Evolutionary conservation across 1,139 yeast genomes (phyloP).

Genomic region (Suhomyces bokatorum): DNA sequence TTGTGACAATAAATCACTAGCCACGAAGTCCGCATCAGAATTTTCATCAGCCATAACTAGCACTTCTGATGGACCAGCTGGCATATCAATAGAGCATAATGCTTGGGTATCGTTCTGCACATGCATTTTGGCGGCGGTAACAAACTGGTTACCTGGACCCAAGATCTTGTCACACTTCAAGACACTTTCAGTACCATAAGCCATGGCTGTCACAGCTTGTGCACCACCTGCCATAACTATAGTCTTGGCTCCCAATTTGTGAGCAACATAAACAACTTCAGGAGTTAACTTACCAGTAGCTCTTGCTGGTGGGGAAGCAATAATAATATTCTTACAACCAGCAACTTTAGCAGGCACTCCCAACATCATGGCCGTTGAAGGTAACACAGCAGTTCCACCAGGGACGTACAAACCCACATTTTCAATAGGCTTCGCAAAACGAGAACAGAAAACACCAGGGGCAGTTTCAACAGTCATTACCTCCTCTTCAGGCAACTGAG

Average conservation of each 20-base stretch:
- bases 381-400: slow-evolving; percentile 98
- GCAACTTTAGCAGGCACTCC: slow-evolving; percentile 99
- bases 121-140: slow-evolving; percentile 98
- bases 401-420: slow-evolving; percentile 95
- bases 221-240: slow-evolving; percentile 98
- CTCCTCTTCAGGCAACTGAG: slow-evolving; percentile 73
- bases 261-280: slow-evolving; percentile 96
- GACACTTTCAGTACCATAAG: slow-evolving; percentile 91
- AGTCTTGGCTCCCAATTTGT: slow-evolving; percentile 86
- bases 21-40: slow-evolving; percentile 94
- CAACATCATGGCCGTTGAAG: slow-evolving; percentile 96
- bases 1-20: slow-evolving; percentile 91
- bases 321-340: slow-evolving; percentile 87
- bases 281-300: slow-evolving; percentile 92
- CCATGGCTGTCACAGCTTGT: slow-evolving; percentile 98
- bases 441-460: slow-evolving; percentile 90
- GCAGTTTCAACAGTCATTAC: slow-evolving; percentile 85
- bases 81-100: slow-evolving; percentile 95
- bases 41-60: slow-evolving; percentile 83
- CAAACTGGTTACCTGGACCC: slow-evolving; percentile 99
- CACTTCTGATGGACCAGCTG: slow-evolving; percentile 99
- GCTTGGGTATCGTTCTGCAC: slow-evolving; percentile 96
- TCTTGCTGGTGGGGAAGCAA: slow-evolving; percentile 97
- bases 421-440: slow-evolving; percentile 93
- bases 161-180: slow-evolving; percentile 94